These are phyloP conservation scores for Juglanconis juglandina DNA, from an alignment of 2,329 filamentous ascomycete species.

Conservation along the genomic window DNA sequence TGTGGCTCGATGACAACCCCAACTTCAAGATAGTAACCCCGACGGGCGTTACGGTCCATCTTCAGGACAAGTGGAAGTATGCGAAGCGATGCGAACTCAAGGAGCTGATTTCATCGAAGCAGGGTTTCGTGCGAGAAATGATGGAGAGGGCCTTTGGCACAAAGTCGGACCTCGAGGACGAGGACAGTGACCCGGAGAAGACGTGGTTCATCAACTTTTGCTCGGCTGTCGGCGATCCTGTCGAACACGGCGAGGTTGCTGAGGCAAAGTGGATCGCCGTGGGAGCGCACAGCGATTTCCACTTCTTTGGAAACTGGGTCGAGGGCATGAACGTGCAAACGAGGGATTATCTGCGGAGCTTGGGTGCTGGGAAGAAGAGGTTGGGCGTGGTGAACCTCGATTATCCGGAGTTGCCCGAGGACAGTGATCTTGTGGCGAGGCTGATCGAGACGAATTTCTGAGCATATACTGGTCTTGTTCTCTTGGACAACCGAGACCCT, in stretches of 20 bases:
- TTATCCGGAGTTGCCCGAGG: conserved; percentile 25
- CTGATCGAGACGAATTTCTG: conserved; percentile 39
- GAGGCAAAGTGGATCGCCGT: conserved; percentile 42
- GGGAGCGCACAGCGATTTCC: conserved; percentile 35
- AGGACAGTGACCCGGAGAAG: conserved; percentile 21
- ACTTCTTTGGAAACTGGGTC: conserved; percentile 37
- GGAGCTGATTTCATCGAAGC: conserved; percentile 37
- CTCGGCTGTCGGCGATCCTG: conserved; percentile 37
- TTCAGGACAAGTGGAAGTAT: conserved; percentile 47
- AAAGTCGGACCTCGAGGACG: conserved; percentile 11
- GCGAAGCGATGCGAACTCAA: conserved; percentile 34
- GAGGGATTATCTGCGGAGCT: conserved; percentile 28
- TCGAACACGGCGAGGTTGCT: conserved; percentile 34
- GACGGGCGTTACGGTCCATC: conserved; percentile 33
- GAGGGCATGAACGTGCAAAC: conserved; percentile 40
- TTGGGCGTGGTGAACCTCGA: conserved; percentile 24
- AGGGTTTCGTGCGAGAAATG: conserved; percentile 33
- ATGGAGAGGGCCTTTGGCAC: conserved; percentile 30
- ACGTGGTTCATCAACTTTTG: conserved; percentile 42
- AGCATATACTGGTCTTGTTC: not conserved
- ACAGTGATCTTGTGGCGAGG: conserved; percentile 36
- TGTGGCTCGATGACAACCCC: conserved; percentile 64
- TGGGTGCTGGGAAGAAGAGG: conserved; percentile 23
- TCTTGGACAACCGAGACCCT: not conserved
- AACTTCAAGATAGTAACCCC: conserved; percentile 48